These are phyloP conservation scores for Theobroma grandiflorum DNA, from an alignment of 441 rosid species.

Conservation along the genomic window DNA sequence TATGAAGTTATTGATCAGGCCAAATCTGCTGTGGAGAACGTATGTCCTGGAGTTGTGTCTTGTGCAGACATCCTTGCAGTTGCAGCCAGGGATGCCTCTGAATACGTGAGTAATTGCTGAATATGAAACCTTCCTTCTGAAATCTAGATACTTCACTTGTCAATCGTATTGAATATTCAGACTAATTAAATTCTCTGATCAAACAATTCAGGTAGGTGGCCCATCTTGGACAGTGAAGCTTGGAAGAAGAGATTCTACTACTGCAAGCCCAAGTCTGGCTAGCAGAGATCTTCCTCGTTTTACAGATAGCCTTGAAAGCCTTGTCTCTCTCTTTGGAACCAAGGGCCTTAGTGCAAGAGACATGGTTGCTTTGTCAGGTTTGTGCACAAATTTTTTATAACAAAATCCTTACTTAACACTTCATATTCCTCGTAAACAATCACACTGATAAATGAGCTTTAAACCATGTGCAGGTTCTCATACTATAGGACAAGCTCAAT, in stretches of 20 bases:
- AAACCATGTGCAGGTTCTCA: conserved; percentile 50
- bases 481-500: conserved; percentile 62
- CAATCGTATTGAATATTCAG: background rate
- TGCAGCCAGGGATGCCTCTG: conserved; percentile 72
- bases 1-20: conserved; percentile 60
- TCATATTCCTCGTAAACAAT: background rate
- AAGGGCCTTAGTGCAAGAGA: conserved; percentile 62
- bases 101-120: conserved; percentile 40
- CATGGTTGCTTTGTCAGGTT: conserved; percentile 59
- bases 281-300: conserved; percentile 55
- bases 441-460: background rate
- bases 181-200: background rate
- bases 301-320: conserved; percentile 37
- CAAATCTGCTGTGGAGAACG: conserved; percentile 52
- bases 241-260: conserved; percentile 66
- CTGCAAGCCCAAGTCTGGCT: conserved; percentile 45
- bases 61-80: conserved; percentile 69
- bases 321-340: conserved; percentile 38
- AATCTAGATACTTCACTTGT: too few relatives aligned
- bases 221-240: conserved; percentile 61
- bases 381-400: conserved; percentile 37
- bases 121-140: background rate
- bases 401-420: background rate
- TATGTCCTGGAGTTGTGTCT: conserved; percentile 68
- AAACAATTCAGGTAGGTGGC: conserved; percentile 50